These are phyloP conservation scores for Cynara cardunculus DNA, from an alignment of 129 eudicot species.

Conservation along the genomic window DNA sequence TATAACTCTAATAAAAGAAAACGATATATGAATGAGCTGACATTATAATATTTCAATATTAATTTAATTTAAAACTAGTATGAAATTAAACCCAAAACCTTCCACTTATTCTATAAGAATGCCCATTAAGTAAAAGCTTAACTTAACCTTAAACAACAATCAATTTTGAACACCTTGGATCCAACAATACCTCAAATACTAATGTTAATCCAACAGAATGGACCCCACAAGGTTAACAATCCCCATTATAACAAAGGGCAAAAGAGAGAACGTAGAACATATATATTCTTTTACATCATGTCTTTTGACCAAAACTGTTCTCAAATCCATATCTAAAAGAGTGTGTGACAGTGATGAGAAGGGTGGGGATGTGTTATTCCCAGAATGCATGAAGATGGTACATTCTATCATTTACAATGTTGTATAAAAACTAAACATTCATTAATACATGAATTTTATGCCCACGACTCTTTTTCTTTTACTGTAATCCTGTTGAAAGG, in stretches of 20 bases:
- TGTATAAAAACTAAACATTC: constrained; percentile 9
- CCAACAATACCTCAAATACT: background rate
- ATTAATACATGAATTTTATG: background rate
- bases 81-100: too few species aligned
- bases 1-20: too few species aligned
- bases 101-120: too few species aligned
- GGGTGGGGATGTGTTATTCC: background rate
- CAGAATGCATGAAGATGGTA: constrained; percentile 15
- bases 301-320: background rate
- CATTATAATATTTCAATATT: too few species aligned
- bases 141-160: too few species aligned
- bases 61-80: too few species aligned
- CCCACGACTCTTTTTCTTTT: constrained; percentile 21
- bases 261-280: background rate
- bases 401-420: constrained; percentile 27
- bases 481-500: constrained; percentile 25
- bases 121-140: too few species aligned
- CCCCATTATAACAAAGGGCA: background rate
- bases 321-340: background rate
- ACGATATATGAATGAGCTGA: too few species aligned
- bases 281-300: background rate
- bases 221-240: background rate
- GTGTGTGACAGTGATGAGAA: background rate
- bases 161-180: background rate
- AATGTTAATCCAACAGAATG: background rate